A percentile compares a stretch with the other conserved stretches of the same genome.
Evolutionary conservation across 441 rosid species (phyloP).

Genomic region (Mallotus repandus): DNA sequence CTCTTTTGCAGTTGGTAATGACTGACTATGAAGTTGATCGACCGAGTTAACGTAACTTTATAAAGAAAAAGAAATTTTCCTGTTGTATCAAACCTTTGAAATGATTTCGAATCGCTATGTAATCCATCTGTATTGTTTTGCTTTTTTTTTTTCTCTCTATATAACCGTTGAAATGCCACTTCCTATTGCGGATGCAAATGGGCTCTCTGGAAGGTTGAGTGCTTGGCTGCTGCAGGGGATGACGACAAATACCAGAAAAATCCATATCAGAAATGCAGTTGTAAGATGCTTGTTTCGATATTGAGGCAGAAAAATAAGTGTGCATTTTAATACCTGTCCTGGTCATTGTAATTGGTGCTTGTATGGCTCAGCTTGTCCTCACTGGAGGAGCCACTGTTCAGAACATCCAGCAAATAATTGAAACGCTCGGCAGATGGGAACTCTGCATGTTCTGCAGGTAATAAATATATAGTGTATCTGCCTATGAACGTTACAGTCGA

Average conservation of each 20-base stretch:
- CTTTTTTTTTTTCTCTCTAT: slow-evolving; percentile 33
- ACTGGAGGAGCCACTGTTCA: slow-evolving; percentile 46
- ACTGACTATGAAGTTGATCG: slow-evolving; percentile 27
- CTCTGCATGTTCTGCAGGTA: slow-evolving; percentile 39
- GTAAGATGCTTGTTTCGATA: not conserved
- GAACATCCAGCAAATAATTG: slow-evolving; percentile 53
- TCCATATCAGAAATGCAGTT: slow-evolving; percentile 1
- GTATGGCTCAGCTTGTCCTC: slow-evolving; percentile 44
- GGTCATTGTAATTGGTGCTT: slow-evolving; percentile 46
- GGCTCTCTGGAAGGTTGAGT: slow-evolving; percentile 82
- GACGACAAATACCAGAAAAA: not conserved
- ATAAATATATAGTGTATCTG: slow-evolving; percentile 15
- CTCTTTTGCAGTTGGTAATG: slow-evolving; percentile 18
- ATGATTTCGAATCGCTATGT: slow-evolving; percentile 39
- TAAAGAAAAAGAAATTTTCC: not conserved
- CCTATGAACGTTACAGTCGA: not conserved
- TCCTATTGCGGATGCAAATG: slow-evolving; percentile 60
- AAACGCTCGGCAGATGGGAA: slow-evolving; percentile 44
- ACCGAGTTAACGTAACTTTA: slow-evolving; percentile 20
- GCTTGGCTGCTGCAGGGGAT: slow-evolving; percentile 44
- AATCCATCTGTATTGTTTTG: slow-evolving; percentile 20
- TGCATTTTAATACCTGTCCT: slow-evolving; percentile 53
- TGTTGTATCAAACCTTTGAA: slow-evolving; percentile 20
- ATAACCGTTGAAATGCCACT: slow-evolving; percentile 65
- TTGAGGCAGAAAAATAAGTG: not conserved